Percentiles rank a stretch among this genome's conserved stretches.
Evolutionary conservation across 2,329 filamentous ascomycete species (phyloP).

Genomic region (Trichophaea hybrida): DNA sequence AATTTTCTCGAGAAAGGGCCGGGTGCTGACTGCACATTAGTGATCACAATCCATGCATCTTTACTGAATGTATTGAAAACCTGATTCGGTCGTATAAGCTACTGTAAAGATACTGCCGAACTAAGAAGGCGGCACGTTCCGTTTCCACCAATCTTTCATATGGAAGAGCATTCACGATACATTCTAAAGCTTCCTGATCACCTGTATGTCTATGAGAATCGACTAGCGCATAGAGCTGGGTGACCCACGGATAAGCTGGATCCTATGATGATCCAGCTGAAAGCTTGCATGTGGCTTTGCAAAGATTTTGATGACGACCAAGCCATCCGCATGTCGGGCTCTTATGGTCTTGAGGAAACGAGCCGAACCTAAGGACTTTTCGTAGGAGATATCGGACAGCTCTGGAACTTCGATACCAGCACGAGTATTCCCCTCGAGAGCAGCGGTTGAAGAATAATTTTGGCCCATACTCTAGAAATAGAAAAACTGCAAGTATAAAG

Average conservation of each 20-base stretch:
- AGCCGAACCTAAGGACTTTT: constrained; percentile 78
- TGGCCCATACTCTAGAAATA: constrained; percentile 57
- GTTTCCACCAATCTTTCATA: constrained; percentile 90
- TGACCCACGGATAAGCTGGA: constrained; percentile 55
- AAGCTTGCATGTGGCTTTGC: constrained; percentile 76
- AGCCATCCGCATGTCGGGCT: constrained; percentile 74
- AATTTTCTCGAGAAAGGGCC: constrained; percentile 90
- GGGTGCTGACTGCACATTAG: constrained; percentile 46
- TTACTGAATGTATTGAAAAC: constrained; percentile 4
- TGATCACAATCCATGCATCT: constrained; percentile 1
- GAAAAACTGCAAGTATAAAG: too few relatives aligned
- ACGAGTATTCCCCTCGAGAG: constrained; percentile 77
- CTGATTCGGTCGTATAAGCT: constrained; percentile 84
- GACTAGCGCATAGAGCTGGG: constrained; percentile 2
- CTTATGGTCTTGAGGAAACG: constrained; percentile 95
- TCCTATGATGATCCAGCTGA: constrained; percentile 64
- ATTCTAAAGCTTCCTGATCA: constrained; percentile 62
- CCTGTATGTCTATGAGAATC: constrained; percentile 37
- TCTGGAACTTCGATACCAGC: constrained; percentile 90
- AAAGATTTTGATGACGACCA: constrained; percentile 87
- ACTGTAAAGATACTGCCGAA: constrained; percentile 89
- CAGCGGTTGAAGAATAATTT: constrained; percentile 55
- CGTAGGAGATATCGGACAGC: constrained; percentile 77
- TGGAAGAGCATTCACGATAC: constrained; percentile 77
- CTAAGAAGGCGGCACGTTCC: constrained; percentile 76